These are phyloP conservation scores for Blastobotrys raffinosifermentans DNA, from an alignment of 1,139 yeast genomes.

Conservation along the genomic window DNA sequence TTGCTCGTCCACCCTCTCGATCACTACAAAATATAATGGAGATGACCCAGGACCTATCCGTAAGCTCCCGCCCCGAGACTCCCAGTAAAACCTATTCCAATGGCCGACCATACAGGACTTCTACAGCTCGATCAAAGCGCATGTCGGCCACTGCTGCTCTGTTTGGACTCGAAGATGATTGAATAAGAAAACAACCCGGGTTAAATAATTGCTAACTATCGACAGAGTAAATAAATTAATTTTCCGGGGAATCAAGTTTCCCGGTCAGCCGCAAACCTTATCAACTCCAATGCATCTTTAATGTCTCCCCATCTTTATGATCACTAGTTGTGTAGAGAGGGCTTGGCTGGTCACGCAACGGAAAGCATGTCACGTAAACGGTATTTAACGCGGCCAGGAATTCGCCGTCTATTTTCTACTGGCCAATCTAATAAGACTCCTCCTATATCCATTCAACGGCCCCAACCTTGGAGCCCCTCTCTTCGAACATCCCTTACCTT, in stretches of 20 bases:
- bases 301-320: too few species aligned
- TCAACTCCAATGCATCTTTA: too few species aligned
- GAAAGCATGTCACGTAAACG: too few species aligned
- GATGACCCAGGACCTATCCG: slow-evolving; percentile 2
- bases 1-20: slow-evolving; percentile 20
- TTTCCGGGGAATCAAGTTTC: too few species aligned
- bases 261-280: too few species aligned
- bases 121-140: slow-evolving; percentile 9
- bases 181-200: slow-evolving; percentile 1
- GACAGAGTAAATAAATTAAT: neutral
- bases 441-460: neutral
- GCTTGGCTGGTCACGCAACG: too few species aligned
- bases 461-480: slow-evolving; percentile 4
- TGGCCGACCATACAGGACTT: neutral
- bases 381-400: too few species aligned
- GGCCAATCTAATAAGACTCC: too few species aligned
- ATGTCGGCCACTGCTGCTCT: slow-evolving; percentile 9
- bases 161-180: slow-evolving; percentile 13
- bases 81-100: slow-evolving; percentile 2
- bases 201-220: slow-evolving; percentile 1
- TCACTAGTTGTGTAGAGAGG: too few species aligned
- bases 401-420: too few species aligned
- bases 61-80: slow-evolving; percentile 5
- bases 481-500: slow-evolving; percentile 10
- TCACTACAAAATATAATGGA: slow-evolving; percentile 17